Percentiles rank a stretch among this genome's conserved stretches.
Evolutionary conservation across 805 yeast species (phyloP).

Genomic region (Sugiyamaella valdiviana): DNA sequence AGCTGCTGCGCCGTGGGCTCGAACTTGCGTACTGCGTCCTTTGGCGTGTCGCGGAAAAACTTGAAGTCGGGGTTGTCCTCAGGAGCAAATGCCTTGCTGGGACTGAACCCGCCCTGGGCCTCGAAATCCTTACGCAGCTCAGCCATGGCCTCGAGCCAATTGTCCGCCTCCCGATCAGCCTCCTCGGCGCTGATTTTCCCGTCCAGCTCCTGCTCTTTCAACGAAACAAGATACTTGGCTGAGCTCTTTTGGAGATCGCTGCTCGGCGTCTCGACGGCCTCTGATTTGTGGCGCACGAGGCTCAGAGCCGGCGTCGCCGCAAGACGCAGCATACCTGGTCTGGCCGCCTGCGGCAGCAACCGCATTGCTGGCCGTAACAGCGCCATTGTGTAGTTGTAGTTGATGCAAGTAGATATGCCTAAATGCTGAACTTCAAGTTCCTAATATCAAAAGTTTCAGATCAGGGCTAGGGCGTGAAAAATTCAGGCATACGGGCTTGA

Average conservation of each 20-base stretch:
- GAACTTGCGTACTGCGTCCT: slow-evolving; percentile 11
- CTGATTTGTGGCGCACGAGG: background rate
- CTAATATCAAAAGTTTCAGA: background rate
- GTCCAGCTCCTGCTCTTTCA: slow-evolving; percentile 7
- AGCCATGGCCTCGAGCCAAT: slow-evolving; percentile 39
- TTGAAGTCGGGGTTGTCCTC: slow-evolving; percentile 35
- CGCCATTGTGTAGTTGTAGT: background rate
- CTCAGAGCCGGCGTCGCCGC: background rate
- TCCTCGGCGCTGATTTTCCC: slow-evolving; percentile 15
- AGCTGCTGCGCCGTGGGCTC: slow-evolving; percentile 59
- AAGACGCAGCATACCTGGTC: background rate
- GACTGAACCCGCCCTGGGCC: slow-evolving; percentile 32
- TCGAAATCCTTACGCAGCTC: slow-evolving; percentile 36
- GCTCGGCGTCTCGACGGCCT: background rate
- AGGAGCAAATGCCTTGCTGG: slow-evolving; percentile 38
- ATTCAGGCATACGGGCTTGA: background rate
- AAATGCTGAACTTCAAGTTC: background rate
- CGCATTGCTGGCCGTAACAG: background rate
- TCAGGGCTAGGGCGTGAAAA: background rate
- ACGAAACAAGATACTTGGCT: slow-evolving; percentile 21
- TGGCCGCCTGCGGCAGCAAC: background rate
- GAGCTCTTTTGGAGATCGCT: slow-evolving; percentile 1
- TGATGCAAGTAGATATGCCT: background rate
- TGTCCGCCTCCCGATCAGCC: slow-evolving; percentile 37
- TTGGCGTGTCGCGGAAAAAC: slow-evolving; percentile 27